phyloP scores from a whole-genome alignment of 371 early-diverging fungal species.

The Mucor irregularis region DNA sequence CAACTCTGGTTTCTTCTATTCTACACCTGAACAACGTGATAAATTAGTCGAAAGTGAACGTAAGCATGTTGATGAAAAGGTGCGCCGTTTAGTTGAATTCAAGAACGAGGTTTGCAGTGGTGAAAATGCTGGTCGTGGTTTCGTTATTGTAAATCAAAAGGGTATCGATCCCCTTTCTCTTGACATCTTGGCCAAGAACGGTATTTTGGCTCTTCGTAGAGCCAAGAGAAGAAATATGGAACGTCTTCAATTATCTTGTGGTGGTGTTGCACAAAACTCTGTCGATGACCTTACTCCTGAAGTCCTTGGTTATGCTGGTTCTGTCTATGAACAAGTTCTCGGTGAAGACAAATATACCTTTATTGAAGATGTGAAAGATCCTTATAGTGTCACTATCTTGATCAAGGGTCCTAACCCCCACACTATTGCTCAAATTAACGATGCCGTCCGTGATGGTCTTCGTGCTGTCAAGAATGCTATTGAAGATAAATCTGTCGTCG shows the following conservation, averaged over 20 bases:
- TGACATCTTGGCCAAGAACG: conserved; percentile 96
- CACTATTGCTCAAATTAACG: conserved; percentile 95
- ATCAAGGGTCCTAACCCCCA: conserved; percentile 97
- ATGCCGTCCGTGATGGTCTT: conserved; percentile 98
- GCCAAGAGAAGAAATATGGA: conserved; percentile 99
- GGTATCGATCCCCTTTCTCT: conserved; percentile 99
- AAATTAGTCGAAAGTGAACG: conserved; percentile 98
- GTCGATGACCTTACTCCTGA: conserved; percentile 93
- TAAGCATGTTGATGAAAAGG: conserved; percentile 92
- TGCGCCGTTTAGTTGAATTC: conserved; percentile 95
- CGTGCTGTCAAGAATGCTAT: conserved; percentile 97
- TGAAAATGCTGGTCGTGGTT: conserved; percentile 77
- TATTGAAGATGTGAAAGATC: conserved; percentile 96
- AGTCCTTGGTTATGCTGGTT: conserved; percentile 93
- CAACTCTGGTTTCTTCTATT: conserved; percentile 99
- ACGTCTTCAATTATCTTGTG: conserved; percentile 97
- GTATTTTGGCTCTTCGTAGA: conserved; percentile 97
- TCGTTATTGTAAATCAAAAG: conserved; percentile 99
- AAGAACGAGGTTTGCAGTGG: conserved; percentile 91
- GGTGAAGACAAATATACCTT: conserved; percentile 99
- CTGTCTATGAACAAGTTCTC: conserved; percentile 95
- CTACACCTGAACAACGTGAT: conserved; percentile 97
- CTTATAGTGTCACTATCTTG: conserved; percentile 94
- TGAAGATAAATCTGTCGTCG: conserved; percentile 90
- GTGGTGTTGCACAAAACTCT: conserved; percentile 97